Evolutionary conservation across 345 rosid species (phyloP), one percentile per base, ranked within the genome.

Genomic region (Cardamine chenopodiifolia): DNA sequence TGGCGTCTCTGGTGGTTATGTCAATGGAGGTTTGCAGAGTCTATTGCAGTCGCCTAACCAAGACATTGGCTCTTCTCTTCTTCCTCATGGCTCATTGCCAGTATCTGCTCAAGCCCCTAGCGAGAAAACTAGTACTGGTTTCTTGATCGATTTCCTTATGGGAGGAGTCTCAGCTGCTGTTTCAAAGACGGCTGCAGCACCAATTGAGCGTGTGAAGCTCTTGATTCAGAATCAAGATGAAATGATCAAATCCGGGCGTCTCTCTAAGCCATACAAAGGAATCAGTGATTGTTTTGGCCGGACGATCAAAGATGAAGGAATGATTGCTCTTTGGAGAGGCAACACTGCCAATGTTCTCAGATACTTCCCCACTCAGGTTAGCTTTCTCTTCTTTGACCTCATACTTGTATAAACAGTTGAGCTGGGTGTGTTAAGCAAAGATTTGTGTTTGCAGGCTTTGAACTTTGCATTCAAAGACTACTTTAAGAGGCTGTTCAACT

Each of bases 391-490:
- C 29, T 60, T 67, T 0, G 5, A 3, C 2, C 22, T 40, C 1
- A 35, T 60, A 5, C 11, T 32, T 32, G 56, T 73, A 39, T 29
- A 42, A 28, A 42, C n/a, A 12, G n/a, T 45, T 65, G 54, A 29
- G 55, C 31, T 50, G 19, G 59, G 23, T 47, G 7, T 26, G 61
- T 28, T 66, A 66, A 35, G 73, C 26, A 29, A 20, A 50, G 3
- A 1, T 14, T 67, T 29, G 1, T 63, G 28, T 75, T 14, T 53
- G 48, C 57, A 76, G 75, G 97, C 97, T 42, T 75, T 91, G 85
- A 91, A 91, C 89, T 91, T 91, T 81, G 97, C 97, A 1, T 91
- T 91, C 87, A 91, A 88, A 79, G 96, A 91, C 77, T 83, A 91
- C 85, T 91, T 91, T 71, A 91, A 91, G 87, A 86, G 90, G 73